Percentiles rank a stretch among this genome's conserved stretches.
These are phyloP conservation scores for Aurifilum marmelostoma DNA, from an alignment of 2,329 filamentous ascomycete species.

Conservation along the genomic window DNA sequence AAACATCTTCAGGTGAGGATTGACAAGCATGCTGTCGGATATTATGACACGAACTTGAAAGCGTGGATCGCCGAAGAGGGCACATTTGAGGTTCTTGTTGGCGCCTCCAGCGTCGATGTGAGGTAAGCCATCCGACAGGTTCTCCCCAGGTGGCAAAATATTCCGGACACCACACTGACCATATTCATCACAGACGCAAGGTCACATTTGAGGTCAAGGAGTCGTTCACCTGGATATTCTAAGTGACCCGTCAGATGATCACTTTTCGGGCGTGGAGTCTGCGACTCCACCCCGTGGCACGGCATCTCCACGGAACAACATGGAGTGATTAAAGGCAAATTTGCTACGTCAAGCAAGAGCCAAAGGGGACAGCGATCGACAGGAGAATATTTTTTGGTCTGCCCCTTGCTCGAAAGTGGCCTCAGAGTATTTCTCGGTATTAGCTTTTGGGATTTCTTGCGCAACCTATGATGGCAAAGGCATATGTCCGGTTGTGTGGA, in stretches of 20 bases:
- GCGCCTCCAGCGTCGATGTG: conserved; percentile 65
- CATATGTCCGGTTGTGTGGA: neutral
- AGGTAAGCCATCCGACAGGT: conserved; percentile 47
- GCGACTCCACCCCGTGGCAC: neutral
- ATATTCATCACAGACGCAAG: conserved; percentile 29
- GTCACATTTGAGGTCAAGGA: conserved; percentile 61
- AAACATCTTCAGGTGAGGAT: conserved; percentile 50
- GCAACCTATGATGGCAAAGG: neutral
- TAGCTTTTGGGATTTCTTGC: neutral
- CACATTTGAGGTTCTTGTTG: conserved; percentile 62
- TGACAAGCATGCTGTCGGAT: conserved; percentile 58
- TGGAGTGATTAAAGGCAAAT: neutral
- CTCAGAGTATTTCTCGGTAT: neutral
- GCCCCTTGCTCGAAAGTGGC: neutral
- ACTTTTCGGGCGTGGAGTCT: neutral
- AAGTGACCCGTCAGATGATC: neutral
- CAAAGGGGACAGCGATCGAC: neutral
- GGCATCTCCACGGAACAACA: neutral
- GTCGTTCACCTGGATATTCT: conserved; percentile 67
- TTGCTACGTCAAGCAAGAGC: neutral
- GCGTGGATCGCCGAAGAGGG: conserved; percentile 71
- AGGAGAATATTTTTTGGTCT: neutral
- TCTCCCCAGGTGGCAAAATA: conserved; percentile 11
- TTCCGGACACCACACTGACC: conserved; percentile 26
- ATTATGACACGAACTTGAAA: conserved; percentile 62